Evolutionary conservation across 2,329 filamentous ascomycete genomes (phyloP).

Genomic region (Ophiocordyceps camponoti-rufipedis): DNA sequence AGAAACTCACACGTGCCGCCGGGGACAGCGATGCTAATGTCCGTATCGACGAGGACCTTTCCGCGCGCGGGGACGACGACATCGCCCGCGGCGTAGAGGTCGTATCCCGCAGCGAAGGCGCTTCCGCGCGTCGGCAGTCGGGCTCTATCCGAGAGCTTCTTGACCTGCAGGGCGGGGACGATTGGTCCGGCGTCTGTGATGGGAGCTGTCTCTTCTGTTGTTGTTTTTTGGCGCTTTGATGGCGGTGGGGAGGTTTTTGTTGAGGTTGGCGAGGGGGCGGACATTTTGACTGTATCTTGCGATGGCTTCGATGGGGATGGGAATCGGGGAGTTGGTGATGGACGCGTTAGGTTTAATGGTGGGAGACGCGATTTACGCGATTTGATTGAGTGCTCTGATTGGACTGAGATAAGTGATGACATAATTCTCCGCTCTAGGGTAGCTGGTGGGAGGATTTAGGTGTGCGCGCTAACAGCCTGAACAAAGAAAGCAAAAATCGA

Average conservation of each 20-base stretch:
- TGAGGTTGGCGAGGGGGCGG: conserved; percentile 7
- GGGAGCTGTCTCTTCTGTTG: conserved; percentile 16
- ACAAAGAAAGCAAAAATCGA: no score
- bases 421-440: no score
- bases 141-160: conserved; percentile 71
- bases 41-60: conserved; percentile 76
- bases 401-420: no score
- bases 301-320: no score
- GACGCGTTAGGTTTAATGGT: no score
- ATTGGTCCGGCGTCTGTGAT: conserved; percentile 14
- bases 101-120: conserved; percentile 81
- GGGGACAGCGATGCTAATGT: conserved; percentile 79
- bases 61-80: conserved; percentile 64
- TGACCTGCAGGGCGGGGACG: conserved; percentile 56
- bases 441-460: no score
- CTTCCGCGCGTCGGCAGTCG: conserved; percentile 75
- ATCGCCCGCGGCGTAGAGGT: conserved; percentile 65
- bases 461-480: no score
- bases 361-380: no score
- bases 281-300: no score
- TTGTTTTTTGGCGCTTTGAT: conserved; percentile 66
- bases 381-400: no score
- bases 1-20: conserved; percentile 63
- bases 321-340: no score
- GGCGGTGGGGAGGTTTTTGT: conserved; percentile 47